Base-by-base conservation (phyloP, 179 eudicot species). In the Amaranthus tricolor region DNA sequence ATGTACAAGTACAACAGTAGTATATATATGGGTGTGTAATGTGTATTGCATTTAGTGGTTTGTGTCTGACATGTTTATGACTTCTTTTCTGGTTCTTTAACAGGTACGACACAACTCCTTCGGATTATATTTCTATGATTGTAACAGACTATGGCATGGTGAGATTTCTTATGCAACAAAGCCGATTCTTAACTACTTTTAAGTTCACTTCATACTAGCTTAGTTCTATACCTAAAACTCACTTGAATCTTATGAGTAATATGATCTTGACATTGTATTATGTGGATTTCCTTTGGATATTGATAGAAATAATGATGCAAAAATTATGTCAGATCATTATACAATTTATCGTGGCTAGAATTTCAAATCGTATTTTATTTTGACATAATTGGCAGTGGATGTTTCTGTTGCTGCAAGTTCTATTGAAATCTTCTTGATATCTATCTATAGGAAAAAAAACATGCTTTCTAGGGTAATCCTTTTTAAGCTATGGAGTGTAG, bases 101-200 rank as follows among this genome's bases (percentile, higher is more conserved):
- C 88, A 95, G 99, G 72, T 95, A 95, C 67, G 99, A 95, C 72
- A 93, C 88, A 63, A 95, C 99, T 60, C 99, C 99, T 73, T 84
- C 99, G 66, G 99, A 92, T 80, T 95, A 95, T 74, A 83, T 95
- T 56, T 92, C 99, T 13, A 89, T 95, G 97, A 90, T 95, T 49
- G 86, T 95, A 70, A 90, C 97, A 15, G 99, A 95, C 77, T 90
- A 87, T 79, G 99, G 99, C 86, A 89, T 93, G 99, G 99, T 95
- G 84, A 89, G 96, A 88, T 57, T 31, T 45, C 11, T 40, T 0
- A 21, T 55, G 62, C 7, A 54, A 0, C 52, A 68, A 9, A 7
- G 24, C 40, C 3, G 40, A 48, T 31, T 62, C 13, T 40, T 43
- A 14, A 8, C 15, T 61, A 61, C 31, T 16, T 61, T 54, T 40